phyloP scores from a whole-genome alignment of 352 stramenopile species.

The Pythium volutum region DNA sequence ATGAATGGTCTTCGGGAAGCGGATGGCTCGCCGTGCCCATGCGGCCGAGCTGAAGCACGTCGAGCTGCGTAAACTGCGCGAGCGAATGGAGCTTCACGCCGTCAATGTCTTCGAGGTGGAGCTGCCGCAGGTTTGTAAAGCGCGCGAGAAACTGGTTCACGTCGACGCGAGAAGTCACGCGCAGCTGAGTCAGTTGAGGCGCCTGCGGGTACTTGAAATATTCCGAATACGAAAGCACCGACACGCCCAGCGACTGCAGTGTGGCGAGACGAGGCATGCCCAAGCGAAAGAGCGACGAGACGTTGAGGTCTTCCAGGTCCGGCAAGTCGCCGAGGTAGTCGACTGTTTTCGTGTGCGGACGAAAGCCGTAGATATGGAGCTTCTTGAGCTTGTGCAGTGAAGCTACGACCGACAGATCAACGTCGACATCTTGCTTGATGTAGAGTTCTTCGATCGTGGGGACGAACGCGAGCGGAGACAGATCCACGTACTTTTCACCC shows the following conservation, averaged over 20 bases:
- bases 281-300: slow-evolving; percentile 25
- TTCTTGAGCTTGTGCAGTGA: slow-evolving; percentile 18
- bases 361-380: slow-evolving; percentile 23
- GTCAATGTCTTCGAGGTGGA: slow-evolving; percentile 27
- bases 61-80: slow-evolving; percentile 24
- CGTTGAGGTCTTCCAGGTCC: slow-evolving; percentile 18
- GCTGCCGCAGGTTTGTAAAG: slow-evolving; percentile 14
- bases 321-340: slow-evolving; percentile 19
- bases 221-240: slow-evolving; percentile 28
- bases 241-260: slow-evolving; percentile 16
- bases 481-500: slow-evolving; percentile 25
- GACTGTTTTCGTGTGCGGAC: slow-evolving; percentile 21
- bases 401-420: slow-evolving; percentile 19
- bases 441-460: slow-evolving; percentile 18
- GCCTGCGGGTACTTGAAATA: slow-evolving; percentile 30
- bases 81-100: slow-evolving; percentile 19
- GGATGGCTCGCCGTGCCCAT: neutral
- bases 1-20: slow-evolving; percentile 22
- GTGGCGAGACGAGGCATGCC: slow-evolving; percentile 17
- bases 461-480: slow-evolving; percentile 6
- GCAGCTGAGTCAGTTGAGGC: slow-evolving; percentile 10
- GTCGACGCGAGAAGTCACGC: slow-evolving; percentile 17
- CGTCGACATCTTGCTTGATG: slow-evolving; percentile 29
- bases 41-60: slow-evolving; percentile 24
- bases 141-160: slow-evolving; percentile 17